Percentiles rank a stretch among this genome's conserved stretches.
These are phyloP conservation scores for Teunomyces gatunensis DNA, from an alignment of 805 yeast genomes.

Conservation along the genomic window DNA sequence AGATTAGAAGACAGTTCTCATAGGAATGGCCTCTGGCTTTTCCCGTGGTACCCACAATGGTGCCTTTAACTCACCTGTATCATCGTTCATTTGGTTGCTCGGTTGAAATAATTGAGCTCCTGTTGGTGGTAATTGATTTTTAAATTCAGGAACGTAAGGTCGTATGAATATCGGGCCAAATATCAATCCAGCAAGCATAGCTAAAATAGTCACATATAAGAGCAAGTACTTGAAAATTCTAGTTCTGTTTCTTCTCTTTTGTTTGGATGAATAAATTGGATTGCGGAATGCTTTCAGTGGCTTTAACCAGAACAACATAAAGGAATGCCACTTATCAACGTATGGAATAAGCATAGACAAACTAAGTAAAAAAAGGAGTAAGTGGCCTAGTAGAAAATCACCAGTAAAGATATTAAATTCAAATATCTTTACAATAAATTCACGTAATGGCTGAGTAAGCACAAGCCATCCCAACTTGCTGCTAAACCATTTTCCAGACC, in stretches of 20 bases:
- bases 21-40: slow-evolving; percentile 18
- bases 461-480: slow-evolving; percentile 36
- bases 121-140: slow-evolving; percentile 11
- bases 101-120: slow-evolving; percentile 50
- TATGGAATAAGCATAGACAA: slow-evolving; percentile 46
- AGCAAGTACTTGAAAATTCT: slow-evolving; percentile 44
- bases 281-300: slow-evolving; percentile 35
- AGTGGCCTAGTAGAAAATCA: slow-evolving; percentile 48
- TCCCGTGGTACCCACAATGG: slow-evolving; percentile 44
- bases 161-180: slow-evolving; percentile 47
- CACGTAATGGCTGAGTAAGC: slow-evolving; percentile 46
- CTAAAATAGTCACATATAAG: slow-evolving; percentile 42
- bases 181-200: slow-evolving; percentile 40
- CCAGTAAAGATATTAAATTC: slow-evolving; percentile 47
- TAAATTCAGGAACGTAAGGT: slow-evolving; percentile 5
- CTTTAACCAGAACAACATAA: slow-evolving; percentile 49
- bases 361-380: slow-evolving; percentile 34
- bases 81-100: slow-evolving; percentile 57
- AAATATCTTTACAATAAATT: slow-evolving; percentile 42
- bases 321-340: slow-evolving; percentile 47
- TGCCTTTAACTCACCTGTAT: slow-evolving; percentile 55
- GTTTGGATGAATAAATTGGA: slow-evolving; percentile 41
- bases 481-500: slow-evolving; percentile 51
- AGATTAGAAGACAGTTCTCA: slow-evolving; percentile 12
- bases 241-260: slow-evolving; percentile 22